Evolutionary conservation across 2,329 filamentous ascomycete species (phyloP).

Genomic region (Sporothrix luriei): DNA sequence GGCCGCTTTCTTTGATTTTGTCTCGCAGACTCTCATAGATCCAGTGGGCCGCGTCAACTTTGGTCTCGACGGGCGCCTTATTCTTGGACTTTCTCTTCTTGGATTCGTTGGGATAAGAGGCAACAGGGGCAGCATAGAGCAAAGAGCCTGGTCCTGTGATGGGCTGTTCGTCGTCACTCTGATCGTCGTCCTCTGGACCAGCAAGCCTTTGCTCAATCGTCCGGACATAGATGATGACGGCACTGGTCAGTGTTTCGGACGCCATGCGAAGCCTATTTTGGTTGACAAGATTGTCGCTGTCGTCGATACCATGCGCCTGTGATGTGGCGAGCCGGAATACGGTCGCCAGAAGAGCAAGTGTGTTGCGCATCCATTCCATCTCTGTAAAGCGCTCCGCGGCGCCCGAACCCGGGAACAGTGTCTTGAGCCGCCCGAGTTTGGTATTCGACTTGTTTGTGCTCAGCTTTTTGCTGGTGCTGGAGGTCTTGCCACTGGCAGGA

Average conservation of each 20-base stretch:
- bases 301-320: neutral
- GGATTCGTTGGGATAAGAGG: neutral
- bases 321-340: conserved; percentile 26
- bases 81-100: conserved; percentile 9
- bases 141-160: conserved; percentile 26
- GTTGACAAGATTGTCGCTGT: neutral
- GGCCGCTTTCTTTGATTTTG: conserved; percentile 4
- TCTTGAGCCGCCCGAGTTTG: conserved; percentile 32
- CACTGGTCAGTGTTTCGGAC: conserved; percentile 29
- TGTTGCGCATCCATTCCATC: conserved; percentile 36
- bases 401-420: conserved; percentile 31
- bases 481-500: neutral
- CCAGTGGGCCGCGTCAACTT: conserved; percentile 29
- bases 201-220: conserved; percentile 28
- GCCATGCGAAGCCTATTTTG: conserved; percentile 2
- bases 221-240: conserved; percentile 29
- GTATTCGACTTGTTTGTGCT: conserved; percentile 24
- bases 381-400: conserved; percentile 32
- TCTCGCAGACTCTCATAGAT: conserved; percentile 28
- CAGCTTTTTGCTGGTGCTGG: conserved; percentile 15
- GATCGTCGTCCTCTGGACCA: conserved; percentile 21
- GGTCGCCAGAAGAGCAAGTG: conserved; percentile 28
- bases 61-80: neutral
- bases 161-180: conserved; percentile 29
- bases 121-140: neutral